Evolutionary conservation across 1,284 basidiomycete genomes (phyloP).

Genomic region (Rhodotorula sp.): DNA sequence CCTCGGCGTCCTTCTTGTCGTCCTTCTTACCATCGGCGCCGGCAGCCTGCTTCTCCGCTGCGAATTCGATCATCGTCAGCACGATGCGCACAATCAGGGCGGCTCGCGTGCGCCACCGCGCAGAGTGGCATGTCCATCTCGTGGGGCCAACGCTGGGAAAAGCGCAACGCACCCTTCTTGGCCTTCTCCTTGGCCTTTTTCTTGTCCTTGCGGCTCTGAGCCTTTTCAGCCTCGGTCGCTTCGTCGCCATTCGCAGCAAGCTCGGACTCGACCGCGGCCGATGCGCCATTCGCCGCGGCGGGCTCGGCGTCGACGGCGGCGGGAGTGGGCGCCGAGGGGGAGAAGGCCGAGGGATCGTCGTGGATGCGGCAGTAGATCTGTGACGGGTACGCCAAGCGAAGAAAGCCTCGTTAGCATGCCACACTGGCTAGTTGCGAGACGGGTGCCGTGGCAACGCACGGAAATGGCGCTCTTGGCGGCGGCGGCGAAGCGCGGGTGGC

Average conservation of each 20-base stretch:
- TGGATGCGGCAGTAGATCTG: slow-evolving; percentile 73
- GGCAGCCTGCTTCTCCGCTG: slow-evolving; percentile 46
- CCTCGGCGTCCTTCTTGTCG: slow-evolving; percentile 2
- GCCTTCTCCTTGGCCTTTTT: slow-evolving; percentile 76
- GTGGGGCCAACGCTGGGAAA: neutral
- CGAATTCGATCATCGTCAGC: too few relatives aligned
- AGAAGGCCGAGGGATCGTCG: slow-evolving; percentile 63
- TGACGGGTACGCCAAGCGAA: neutral
- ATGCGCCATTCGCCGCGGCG: slow-evolving; percentile 15
- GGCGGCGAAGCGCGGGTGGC: slow-evolving; percentile 30
- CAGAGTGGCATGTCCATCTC: neutral
- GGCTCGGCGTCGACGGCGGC: too few relatives aligned
- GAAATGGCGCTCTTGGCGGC: slow-evolving; percentile 31
- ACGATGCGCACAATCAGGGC: too few relatives aligned
- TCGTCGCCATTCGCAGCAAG: slow-evolving; percentile 12
- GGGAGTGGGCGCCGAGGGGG: neutral
- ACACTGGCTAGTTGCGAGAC: neutral
- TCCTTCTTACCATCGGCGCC: slow-evolving; percentile 47
- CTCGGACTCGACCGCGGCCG: slow-evolving; percentile 40
- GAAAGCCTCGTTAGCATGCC: too few relatives aligned
- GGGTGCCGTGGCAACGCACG: neutral
- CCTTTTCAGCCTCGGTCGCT: neutral
- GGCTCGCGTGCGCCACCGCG: too few relatives aligned
- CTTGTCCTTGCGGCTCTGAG: slow-evolving; percentile 53
- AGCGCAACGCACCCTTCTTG: slow-evolving; percentile 59